Evolutionary conservation across 768 basidiomycete species (phyloP).

Genomic region (Panus rudis): DNA sequence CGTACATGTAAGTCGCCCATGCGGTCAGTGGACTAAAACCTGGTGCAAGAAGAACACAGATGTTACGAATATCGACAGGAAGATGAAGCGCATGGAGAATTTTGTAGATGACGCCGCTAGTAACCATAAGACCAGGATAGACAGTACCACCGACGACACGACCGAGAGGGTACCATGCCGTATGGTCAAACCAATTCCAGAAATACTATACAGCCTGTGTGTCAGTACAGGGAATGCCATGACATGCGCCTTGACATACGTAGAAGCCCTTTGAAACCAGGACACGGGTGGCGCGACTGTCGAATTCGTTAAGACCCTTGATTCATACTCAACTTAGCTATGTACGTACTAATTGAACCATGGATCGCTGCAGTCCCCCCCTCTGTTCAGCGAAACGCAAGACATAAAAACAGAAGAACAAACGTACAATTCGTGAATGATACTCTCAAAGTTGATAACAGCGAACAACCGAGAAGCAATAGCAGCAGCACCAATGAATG

Average conservation of each 20-base stretch:
- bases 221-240: neutral
- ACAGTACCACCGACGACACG: conserved; percentile 98
- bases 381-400: neutral
- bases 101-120: conserved; percentile 95
- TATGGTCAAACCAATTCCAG: conserved; percentile 99
- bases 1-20: conserved; percentile 92
- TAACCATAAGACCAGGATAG: conserved; percentile 98
- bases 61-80: conserved; percentile 94
- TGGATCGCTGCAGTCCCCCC: conserved; percentile 58
- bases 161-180: conserved; percentile 98
- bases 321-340: neutral
- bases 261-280: conserved; percentile 93
- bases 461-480: conserved; percentile 95
- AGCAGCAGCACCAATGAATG: conserved; percentile 88
- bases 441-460: conserved; percentile 96
- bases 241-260: conserved; percentile 40
- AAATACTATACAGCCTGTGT: conserved; percentile 66
- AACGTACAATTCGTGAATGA: conserved; percentile 97
- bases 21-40: conserved; percentile 96
- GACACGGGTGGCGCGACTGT: conserved; percentile 87
- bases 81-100: conserved; percentile 81
- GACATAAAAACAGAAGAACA: neutral
- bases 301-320: neutral
- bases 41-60: conserved; percentile 95
- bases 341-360: conserved; percentile 96